These are phyloP conservation scores for Camelina laxa DNA, from an alignment of 345 rosid species.

Conservation along the genomic window DNA sequence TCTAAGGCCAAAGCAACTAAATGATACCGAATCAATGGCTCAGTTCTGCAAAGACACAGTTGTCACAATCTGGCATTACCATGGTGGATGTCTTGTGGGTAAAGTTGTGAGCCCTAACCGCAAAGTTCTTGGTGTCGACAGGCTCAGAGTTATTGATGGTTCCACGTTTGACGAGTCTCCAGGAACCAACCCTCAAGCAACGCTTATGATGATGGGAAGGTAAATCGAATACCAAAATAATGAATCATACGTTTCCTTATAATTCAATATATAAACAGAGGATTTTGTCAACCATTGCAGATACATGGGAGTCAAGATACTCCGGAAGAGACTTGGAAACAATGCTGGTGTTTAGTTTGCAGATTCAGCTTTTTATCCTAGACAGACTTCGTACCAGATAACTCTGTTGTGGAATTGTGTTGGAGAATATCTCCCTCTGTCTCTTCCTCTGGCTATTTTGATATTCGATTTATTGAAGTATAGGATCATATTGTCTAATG, in stretches of 20 bases:
- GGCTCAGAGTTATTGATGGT: conserved; percentile 85
- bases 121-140: conserved; percentile 66
- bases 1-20: conserved; percentile 69
- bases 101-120: conserved; percentile 65
- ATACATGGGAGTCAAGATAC: conserved; percentile 88
- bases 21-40: conserved; percentile 84
- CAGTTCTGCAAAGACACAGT: conserved; percentile 97
- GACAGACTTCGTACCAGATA: conserved; percentile 21
- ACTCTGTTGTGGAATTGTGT: conserved; percentile 29
- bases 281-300: conserved; percentile 52
- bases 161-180: conserved; percentile 83
- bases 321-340: conserved; percentile 70
- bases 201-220: conserved; percentile 99
- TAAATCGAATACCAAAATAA: conserved; percentile 41
- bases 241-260: conserved; percentile 3
- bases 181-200: conserved; percentile 97
- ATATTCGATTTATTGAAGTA: conserved; percentile 37
- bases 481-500: conserved; percentile 36
- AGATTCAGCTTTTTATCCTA: conserved; percentile 8
- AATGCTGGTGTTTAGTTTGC: conserved; percentile 55
- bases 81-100: conserved; percentile 91
- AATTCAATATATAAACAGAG: conserved; percentile 16
- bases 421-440: conserved; percentile 2
- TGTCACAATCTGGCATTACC: conserved; percentile 97
- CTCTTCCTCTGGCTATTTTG: conserved; percentile 29